phyloP scores from a whole-genome alignment of 768 basidiomycete species.

The Strobilomyces confusus region DNA sequence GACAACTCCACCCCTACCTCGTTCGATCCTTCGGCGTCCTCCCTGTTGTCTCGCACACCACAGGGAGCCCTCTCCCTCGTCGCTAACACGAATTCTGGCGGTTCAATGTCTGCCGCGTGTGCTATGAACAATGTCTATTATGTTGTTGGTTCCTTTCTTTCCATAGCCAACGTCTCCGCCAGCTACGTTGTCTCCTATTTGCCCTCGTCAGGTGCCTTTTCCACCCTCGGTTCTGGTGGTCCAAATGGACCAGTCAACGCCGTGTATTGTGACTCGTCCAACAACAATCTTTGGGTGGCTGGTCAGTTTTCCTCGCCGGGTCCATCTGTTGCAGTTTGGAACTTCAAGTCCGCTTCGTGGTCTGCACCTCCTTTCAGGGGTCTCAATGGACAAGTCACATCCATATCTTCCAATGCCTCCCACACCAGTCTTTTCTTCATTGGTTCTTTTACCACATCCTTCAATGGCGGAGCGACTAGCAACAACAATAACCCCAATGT shows the following conservation, averaged over 20 bases:
- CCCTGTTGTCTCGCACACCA: conserved; percentile 60
- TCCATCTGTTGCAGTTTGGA: conserved; percentile 68
- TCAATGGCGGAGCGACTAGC: conserved; percentile 46
- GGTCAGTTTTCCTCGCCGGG: conserved; percentile 70
- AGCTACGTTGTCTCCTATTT: conserved; percentile 78
- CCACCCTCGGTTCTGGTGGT: conserved; percentile 60
- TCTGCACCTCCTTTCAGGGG: conserved; percentile 77
- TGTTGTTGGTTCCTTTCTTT: conserved; percentile 79
- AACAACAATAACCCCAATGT: conserved; percentile 83
- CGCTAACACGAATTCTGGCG: conserved; percentile 78
- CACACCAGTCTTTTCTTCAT: conserved; percentile 77
- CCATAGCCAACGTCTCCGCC: conserved; percentile 55
- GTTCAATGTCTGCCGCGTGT: conserved; percentile 73
- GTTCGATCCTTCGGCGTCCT: conserved; percentile 69
- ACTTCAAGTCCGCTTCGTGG: conserved; percentile 63
- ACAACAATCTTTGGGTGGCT: conserved; percentile 71
- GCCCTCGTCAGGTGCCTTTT: conserved; percentile 51
- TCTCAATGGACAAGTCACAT: conserved; percentile 63
- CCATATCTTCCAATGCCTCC: conserved; percentile 73
- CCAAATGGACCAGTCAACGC: conserved; percentile 73
- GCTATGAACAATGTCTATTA: conserved; percentile 65
- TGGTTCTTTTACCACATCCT: conserved; percentile 81
- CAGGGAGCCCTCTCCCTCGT: conserved; percentile 67
- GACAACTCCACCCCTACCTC: conserved; percentile 49
- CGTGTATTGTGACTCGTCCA: conserved; percentile 70